Evolutionary conservation across 495 filamentous ascomycete genomes (phyloP).

Genomic region (Trichocladium antarcticum): DNA sequence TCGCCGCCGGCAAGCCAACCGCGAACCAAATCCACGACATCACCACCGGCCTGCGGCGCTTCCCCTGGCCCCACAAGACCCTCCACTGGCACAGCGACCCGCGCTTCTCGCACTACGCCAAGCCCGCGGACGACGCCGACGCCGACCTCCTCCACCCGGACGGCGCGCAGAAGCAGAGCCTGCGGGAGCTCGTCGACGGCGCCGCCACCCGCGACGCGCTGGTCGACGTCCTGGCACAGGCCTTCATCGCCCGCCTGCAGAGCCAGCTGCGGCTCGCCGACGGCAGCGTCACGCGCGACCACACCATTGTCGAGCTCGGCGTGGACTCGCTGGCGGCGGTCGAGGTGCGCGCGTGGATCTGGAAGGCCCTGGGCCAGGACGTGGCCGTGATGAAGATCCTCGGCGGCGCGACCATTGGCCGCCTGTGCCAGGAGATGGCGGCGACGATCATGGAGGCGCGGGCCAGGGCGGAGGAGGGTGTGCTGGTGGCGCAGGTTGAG

Average conservation of each 20-base stretch:
- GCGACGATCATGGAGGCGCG: constrained; percentile 3
- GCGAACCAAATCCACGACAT: constrained; percentile 20
- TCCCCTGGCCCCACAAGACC: constrained; percentile 14
- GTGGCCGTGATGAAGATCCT: constrained; percentile 45
- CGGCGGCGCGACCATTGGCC: constrained; percentile 27
- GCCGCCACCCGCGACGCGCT: constrained; percentile 12
- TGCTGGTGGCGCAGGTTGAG: not conserved
- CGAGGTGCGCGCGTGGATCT: constrained; percentile 37
- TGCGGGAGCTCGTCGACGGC: constrained; percentile 19
- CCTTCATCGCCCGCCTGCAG: constrained; percentile 22
- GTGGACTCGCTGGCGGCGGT: constrained; percentile 43
- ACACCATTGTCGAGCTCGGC: constrained; percentile 27
- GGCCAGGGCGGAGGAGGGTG: not conserved
- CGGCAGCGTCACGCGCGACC: constrained; percentile 16
- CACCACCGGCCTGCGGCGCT: constrained; percentile 33
- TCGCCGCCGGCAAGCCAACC: constrained; percentile 30
- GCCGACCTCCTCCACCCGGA: not conserved
- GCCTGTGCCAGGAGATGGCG: constrained; percentile 18
- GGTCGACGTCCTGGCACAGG: constrained; percentile 13
- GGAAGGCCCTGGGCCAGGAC: constrained; percentile 33
- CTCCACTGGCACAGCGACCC: constrained; percentile 34
- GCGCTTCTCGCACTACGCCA: constrained; percentile 29
- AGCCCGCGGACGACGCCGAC: constrained; percentile 8
- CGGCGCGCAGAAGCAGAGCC: constrained; percentile 1
- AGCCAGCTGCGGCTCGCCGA: constrained; percentile 24